Percentiles rank a stretch among this genome's conserved stretches.
Conservation (phyloP, 2,329 filamentous ascomycete species). For the Cladosporium sp. region DNA sequence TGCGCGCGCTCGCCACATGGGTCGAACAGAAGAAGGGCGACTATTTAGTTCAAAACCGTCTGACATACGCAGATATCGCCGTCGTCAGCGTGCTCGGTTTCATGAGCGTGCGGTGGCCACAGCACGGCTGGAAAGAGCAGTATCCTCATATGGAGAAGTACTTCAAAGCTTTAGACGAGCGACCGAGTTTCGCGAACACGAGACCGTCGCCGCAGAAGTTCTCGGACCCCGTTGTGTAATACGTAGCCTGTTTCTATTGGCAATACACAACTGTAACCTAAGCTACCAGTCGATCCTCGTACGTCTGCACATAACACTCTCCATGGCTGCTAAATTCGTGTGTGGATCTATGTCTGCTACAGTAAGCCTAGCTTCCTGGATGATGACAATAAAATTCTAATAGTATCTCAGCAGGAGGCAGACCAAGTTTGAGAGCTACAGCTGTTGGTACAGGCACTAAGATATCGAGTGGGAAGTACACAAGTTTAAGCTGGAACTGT, state of each 20-base stretch:
- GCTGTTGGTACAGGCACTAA: too few species aligned
- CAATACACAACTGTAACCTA: neutral
- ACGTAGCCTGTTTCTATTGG: too few species aligned
- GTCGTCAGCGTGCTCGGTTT: constrained; percentile 32
- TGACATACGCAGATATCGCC: constrained; percentile 36
- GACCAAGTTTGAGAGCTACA: too few species aligned
- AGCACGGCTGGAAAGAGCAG: constrained; percentile 31
- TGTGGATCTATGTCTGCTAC: too few species aligned
- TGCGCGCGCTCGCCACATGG: constrained; percentile 30
- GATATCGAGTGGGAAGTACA: too few species aligned
- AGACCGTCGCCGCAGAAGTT: constrained; percentile 32
- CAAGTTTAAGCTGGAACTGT: too few species aligned
- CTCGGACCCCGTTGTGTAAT: constrained; percentile 33
- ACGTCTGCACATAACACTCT: too few species aligned
- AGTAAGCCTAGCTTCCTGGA: too few species aligned
- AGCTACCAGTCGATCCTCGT: too few species aligned
- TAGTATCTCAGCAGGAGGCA: too few species aligned
- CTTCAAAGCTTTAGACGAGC: constrained; percentile 42
- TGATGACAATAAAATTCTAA: too few species aligned
- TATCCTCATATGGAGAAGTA: constrained; percentile 39
- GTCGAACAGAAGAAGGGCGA: constrained; percentile 23
- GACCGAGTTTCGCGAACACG: constrained; percentile 37
- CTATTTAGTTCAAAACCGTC: constrained; percentile 29
- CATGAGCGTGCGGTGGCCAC: constrained; percentile 30
- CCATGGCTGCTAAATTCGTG: too few species aligned